A percentile compares a stretch with the other conserved stretches of the same genome.
Evolutionary conservation across 768 basidiomycete genomes (phyloP).

Genomic region (Brasilioporus rufonigricans): DNA sequence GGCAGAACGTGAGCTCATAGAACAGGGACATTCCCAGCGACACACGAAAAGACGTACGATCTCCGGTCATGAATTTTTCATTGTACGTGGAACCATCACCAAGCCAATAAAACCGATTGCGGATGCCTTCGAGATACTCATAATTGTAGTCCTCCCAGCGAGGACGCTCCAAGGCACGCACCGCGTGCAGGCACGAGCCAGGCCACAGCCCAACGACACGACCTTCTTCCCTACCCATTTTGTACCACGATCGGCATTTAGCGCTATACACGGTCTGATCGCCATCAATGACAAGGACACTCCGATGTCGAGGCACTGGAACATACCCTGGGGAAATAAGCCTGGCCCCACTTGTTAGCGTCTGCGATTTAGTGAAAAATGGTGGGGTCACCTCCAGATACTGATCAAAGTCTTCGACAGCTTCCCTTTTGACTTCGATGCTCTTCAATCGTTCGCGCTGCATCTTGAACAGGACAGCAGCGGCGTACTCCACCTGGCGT

Average conservation of each 20-base stretch:
- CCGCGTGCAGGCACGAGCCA: constrained; percentile 53
- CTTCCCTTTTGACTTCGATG: constrained; percentile 56
- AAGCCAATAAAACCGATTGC: constrained; percentile 56
- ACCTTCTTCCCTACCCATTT: constrained; percentile 53
- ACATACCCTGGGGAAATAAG: constrained; percentile 19
- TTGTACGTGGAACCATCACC: constrained; percentile 59
- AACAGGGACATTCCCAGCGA: too few species aligned
- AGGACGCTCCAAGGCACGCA: constrained; percentile 47
- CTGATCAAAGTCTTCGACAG: constrained; percentile 60
- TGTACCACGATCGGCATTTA: constrained; percentile 65
- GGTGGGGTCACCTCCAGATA: constrained; percentile 47
- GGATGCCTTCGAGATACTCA: too few species aligned
- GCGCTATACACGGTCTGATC: constrained; percentile 45
- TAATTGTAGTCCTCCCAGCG: constrained; percentile 67
- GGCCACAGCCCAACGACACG: constrained; percentile 60
- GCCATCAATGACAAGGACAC: constrained; percentile 7
- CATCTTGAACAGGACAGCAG: constrained; percentile 54
- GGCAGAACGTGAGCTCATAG: too few species aligned
- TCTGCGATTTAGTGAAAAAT: too few species aligned
- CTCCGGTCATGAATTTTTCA: constrained; percentile 42
- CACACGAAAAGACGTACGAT: too few species aligned
- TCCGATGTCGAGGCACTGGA: not conserved
- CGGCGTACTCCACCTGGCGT: too few species aligned
- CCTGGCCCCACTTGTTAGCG: too few species aligned
- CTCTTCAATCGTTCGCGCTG: constrained; percentile 62